A percentile compares a stretch with the other conserved stretches of the same genome.
These are phyloP conservation scores for Emericellopsis cladophorae DNA, from an alignment of 2,329 filamentous ascomycete genomes.

Conservation along the genomic window DNA sequence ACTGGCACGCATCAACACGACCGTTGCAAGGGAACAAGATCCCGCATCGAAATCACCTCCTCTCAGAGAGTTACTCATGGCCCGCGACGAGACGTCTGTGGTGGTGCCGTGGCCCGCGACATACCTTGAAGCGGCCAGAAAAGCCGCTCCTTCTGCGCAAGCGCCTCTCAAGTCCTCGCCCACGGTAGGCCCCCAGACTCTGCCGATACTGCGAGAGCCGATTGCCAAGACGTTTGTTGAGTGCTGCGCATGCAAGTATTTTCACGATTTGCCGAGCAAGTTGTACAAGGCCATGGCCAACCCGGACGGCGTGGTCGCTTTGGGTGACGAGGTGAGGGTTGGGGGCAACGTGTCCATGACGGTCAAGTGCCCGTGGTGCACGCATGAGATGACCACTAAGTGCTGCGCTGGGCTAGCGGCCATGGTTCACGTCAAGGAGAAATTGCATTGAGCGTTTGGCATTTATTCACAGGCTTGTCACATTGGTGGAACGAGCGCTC, in stretches of 20 bases:
- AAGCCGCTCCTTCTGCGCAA: slow-evolving; percentile 5
- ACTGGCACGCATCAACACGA: slow-evolving; percentile 3
- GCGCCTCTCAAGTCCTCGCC: slow-evolving; percentile 2
- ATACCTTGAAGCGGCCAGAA: slow-evolving; percentile 10
- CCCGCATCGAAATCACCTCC: neutral
- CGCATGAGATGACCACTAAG: slow-evolving; percentile 53
- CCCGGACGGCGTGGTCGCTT: slow-evolving; percentile 35
- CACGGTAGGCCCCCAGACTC: neutral
- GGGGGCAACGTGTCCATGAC: slow-evolving; percentile 45
- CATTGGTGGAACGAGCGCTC: too few relatives aligned
- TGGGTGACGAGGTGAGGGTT: slow-evolving; percentile 35
- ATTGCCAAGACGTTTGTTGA: slow-evolving; percentile 53
- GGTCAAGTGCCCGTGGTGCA: slow-evolving; percentile 60
- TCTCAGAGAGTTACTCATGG: slow-evolving; percentile 5
- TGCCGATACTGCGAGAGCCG: slow-evolving; percentile 15
- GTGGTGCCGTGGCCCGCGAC: slow-evolving; percentile 5
- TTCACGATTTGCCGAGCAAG: slow-evolving; percentile 52
- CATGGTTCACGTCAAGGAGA: slow-evolving; percentile 53
- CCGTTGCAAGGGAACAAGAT: neutral
- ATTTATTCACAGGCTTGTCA: too few relatives aligned
- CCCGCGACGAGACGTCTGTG: slow-evolving; percentile 7
- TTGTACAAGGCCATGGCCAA: slow-evolving; percentile 53
- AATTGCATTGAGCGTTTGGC: slow-evolving; percentile 29
- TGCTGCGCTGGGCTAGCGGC: slow-evolving; percentile 61
- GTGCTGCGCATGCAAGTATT: slow-evolving; percentile 51